Conservation (phyloP, 2,329 filamentous ascomycete genomes). For the Pseudogymnoascus sp. region DNA sequence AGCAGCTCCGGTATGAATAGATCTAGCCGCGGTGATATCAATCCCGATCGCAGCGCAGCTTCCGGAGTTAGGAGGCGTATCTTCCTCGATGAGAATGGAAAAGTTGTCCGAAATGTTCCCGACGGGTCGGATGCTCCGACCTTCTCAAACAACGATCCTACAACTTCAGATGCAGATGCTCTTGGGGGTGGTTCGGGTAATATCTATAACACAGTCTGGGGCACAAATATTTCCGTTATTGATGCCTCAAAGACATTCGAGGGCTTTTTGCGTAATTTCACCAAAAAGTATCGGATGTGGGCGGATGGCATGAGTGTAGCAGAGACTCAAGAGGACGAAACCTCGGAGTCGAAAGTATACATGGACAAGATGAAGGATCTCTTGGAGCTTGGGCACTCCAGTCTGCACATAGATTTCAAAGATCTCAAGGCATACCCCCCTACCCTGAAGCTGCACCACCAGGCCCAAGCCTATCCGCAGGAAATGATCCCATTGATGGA, state of each 20-base stretch:
- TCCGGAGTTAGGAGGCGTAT: constrained; percentile 47
- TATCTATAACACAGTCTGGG: constrained; percentile 65
- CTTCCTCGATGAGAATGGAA: constrained; percentile 48
- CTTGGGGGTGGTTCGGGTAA: constrained; percentile 75
- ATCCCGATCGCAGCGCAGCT: constrained; percentile 64
- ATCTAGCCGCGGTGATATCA: constrained; percentile 74
- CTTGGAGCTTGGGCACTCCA: constrained; percentile 75
- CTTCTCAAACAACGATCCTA: constrained; percentile 61
- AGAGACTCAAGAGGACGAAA: constrained; percentile 61
- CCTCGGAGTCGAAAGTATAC: constrained; percentile 74
- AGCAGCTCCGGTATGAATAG: constrained; percentile 45
- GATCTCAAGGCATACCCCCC: constrained; percentile 90
- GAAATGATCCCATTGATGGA: constrained; percentile 97
- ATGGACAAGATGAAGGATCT: constrained; percentile 81
- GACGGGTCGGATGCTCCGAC: constrained; percentile 52
- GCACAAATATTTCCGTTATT: constrained; percentile 89
- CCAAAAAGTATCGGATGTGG: constrained; percentile 89
- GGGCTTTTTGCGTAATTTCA: constrained; percentile 87
- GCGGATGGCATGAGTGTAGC: constrained; percentile 74
- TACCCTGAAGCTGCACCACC: constrained; percentile 90
- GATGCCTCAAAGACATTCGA: constrained; percentile 84
- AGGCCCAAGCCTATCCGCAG: constrained; percentile 86
- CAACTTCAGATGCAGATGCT: constrained; percentile 83
- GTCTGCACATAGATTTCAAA: constrained; percentile 78
- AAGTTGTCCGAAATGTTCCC: constrained; percentile 48